Base-by-base conservation (phyloP, 768 basidiomycete species). In the Pisolithus orientalis region DNA sequence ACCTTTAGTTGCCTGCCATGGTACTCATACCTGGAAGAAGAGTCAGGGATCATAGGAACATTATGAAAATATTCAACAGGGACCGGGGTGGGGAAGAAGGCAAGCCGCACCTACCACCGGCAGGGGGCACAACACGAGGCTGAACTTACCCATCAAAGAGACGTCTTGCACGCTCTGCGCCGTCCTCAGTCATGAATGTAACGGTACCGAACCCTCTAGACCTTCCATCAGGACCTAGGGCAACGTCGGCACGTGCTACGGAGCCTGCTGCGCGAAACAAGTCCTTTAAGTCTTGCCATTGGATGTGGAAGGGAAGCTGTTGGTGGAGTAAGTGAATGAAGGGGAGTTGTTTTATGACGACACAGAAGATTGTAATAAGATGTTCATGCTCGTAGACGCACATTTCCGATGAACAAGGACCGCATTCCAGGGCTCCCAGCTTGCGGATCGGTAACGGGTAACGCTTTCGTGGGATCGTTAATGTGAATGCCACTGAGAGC, bases 271-370 rank as follows among this genome's bases (percentile, higher is more conserved):
- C 84, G 27, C 94, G 82, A 65, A 97, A 95, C 5, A 97, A 77
- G 69, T 97, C 94, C 69, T 98, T 97, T 42, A 99, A 78, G 64
- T 98, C 95, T 69, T 97, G 95, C 95, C 95, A 99, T 71, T 94
- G 92, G 59, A 86, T 87, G 60, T 94, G 92, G 70, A 93, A 94
- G 0, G 92, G 92, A 14, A 94, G 80, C 90, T 93, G 53, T n/a
- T 53, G 44, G 58, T 47, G 13, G 44, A 37, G 52, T 60, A 51
- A 62, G 60, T 46, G 55, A 49, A 39, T 50, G 37, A 39, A 1
- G 39, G 21, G 47, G 14, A 34, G 17, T 47, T 37, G 27, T 13
- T 21, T 14, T 51, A 44, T 55, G 37, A 44, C 34, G 16, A 38
- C 28, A 52, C 39, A 17, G 11, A 50, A 49, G 49, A 54, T 53